Percentiles rank a stretch among this genome's conserved stretches.
phyloP scores from a whole-genome alignment of 352 stramenopile genomes.

The Phytophthora meadii region DNA sequence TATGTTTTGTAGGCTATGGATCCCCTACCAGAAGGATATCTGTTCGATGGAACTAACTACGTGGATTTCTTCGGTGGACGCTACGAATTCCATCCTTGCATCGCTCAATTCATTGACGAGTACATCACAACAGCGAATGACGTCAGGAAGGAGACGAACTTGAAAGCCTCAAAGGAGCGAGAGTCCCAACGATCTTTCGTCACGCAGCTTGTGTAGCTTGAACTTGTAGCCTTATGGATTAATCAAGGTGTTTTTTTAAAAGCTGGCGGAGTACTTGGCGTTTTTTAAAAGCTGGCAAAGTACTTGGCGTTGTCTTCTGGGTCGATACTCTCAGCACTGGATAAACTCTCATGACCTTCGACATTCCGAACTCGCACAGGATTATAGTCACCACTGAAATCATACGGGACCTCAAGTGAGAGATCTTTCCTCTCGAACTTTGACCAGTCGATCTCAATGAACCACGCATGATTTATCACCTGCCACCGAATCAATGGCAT shows the following conservation, averaged over 20 bases:
- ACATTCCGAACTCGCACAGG: conserved; percentile 1
- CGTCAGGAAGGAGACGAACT: conserved; percentile 42
- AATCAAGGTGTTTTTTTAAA: conserved; percentile 38
- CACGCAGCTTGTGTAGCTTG: conserved; percentile 25
- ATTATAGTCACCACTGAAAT: conserved; percentile 46
- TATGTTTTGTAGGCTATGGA: conserved; percentile 54
- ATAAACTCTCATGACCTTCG: conserved; percentile 30
- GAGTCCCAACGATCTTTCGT: conserved; percentile 57
- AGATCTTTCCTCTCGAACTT: conserved; percentile 24
- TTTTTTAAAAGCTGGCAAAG: conserved; percentile 77
- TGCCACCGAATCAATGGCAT: conserved; percentile 14
- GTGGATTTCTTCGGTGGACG: conserved; percentile 74
- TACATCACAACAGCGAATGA: conserved; percentile 60
- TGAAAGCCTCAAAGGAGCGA: conserved; percentile 60
- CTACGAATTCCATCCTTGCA: conserved; percentile 80
- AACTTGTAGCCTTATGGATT: background rate
- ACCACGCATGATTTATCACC: conserved; percentile 74
- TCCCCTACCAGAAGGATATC: conserved; percentile 69
- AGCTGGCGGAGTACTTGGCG: conserved; percentile 73
- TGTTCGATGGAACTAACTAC: conserved; percentile 79
- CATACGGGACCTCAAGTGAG: conserved; percentile 35
- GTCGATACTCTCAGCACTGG: conserved; percentile 80
- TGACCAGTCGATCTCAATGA: conserved; percentile 63
- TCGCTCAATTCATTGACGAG: conserved; percentile 73
- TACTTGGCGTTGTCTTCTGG: conserved; percentile 70